Evolutionary conservation across 139 green algal genomes (phyloP).

Genomic region (Chlamydomonas incerta): DNA sequence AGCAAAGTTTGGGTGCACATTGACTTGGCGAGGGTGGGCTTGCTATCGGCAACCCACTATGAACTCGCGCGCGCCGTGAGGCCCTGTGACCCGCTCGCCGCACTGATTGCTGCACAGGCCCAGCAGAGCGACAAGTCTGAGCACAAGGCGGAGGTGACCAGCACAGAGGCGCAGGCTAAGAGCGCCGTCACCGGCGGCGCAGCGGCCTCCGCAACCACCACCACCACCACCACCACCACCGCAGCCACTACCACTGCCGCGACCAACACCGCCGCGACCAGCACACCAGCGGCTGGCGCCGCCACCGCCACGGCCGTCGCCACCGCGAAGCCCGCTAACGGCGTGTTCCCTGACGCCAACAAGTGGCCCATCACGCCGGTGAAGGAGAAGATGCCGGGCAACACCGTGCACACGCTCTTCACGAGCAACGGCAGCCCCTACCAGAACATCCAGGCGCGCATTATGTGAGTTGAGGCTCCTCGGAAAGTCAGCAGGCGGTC

Average conservation of each 20-base stretch:
- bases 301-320: not conserved
- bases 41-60: no score
- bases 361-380: slow-evolving; percentile 40
- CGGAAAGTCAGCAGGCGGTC: no score
- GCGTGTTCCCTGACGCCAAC: slow-evolving; percentile 39
- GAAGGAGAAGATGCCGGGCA: slow-evolving; percentile 43
- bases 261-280: not conserved
- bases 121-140: slow-evolving; percentile 38
- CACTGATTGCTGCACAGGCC: no score
- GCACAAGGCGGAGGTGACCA: not conserved
- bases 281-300: not conserved
- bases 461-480: slow-evolving; percentile 81
- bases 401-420: slow-evolving; percentile 89
- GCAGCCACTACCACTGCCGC: not conserved
- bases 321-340: not conserved
- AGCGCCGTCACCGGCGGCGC: not conserved
- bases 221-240: not conserved
- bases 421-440: slow-evolving; percentile 92
- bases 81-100: no score
- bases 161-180: not conserved
- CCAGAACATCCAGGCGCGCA: slow-evolving; percentile 92
- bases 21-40: no score
- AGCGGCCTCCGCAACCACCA: no score
- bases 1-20: no score
- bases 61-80: no score